Conservation (phyloP, 352 stramenopile species). For the Phytophthora fragariae region DNA sequence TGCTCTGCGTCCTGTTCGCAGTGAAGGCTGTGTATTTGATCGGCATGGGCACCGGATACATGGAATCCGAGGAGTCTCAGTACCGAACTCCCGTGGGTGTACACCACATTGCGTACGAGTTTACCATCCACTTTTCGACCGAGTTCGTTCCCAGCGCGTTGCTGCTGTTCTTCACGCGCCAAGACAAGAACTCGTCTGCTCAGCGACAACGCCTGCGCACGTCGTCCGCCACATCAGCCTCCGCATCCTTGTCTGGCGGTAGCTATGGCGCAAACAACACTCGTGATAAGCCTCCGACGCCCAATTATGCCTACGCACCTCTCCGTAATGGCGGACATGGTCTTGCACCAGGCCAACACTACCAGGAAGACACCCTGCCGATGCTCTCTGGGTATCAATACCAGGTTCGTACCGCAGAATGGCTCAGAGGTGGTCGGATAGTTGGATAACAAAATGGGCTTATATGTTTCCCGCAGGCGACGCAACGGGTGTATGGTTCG, state of each 20-base stretch:
- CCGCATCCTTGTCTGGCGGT: constrained; percentile 43
- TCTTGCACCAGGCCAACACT: constrained; percentile 35
- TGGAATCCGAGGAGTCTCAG: constrained; percentile 71
- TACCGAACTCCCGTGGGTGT: constrained; percentile 69
- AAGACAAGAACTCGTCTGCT: constrained; percentile 37
- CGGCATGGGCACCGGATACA: constrained; percentile 67
- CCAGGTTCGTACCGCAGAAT: constrained; percentile 42
- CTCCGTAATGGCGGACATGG: constrained; percentile 26
- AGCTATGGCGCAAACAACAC: constrained; percentile 40
- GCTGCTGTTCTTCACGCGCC: constrained; percentile 74
- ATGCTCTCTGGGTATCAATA: constrained; percentile 77
- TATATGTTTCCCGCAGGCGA: constrained; percentile 34
- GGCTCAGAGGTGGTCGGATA: neutral
- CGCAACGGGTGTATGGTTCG: constrained; percentile 52
- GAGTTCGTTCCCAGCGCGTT: constrained; percentile 79
- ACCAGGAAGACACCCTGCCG: constrained; percentile 56
- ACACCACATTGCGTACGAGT: constrained; percentile 78
- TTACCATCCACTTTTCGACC: constrained; percentile 72
- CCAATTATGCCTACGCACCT: constrained; percentile 48
- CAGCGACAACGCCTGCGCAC: constrained; percentile 37
- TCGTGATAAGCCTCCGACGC: constrained; percentile 49
- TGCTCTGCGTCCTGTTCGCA: constrained; percentile 75
- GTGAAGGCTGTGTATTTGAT: constrained; percentile 76
- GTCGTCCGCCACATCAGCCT: constrained; percentile 35
- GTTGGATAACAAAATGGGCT: neutral